Conservation (phyloP, 2,329 filamentous ascomycete species). For the Epichloe amarillans region DNA sequence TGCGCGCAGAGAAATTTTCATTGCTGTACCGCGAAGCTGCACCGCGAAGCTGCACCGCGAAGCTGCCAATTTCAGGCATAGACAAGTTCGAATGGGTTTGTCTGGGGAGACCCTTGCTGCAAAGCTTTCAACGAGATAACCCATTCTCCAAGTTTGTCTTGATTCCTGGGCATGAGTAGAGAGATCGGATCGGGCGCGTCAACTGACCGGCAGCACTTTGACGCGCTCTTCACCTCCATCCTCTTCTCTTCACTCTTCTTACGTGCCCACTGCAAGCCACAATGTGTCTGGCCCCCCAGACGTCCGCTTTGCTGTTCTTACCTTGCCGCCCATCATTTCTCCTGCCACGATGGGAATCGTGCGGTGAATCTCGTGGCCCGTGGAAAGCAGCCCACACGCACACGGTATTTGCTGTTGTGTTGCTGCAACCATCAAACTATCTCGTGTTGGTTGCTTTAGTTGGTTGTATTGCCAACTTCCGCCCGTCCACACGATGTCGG, state of each 20-base stretch:
- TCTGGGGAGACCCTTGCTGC: neutral
- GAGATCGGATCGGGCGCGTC: neutral
- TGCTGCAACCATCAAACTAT: neutral
- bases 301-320: neutral
- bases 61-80: neutral
- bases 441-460: neutral
- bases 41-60: neutral
- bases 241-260: neutral
- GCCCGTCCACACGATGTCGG: neutral
- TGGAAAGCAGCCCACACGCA: neutral
- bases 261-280: conserved; percentile 1
- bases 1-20: neutral
- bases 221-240: neutral
- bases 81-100: neutral
- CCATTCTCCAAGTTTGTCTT: neutral
- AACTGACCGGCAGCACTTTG: neutral
- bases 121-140: neutral
- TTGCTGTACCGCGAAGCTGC: neutral
- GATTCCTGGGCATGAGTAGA: neutral
- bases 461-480: neutral
- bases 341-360: neutral
- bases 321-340: neutral
- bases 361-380: neutral
- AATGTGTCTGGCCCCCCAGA: neutral
- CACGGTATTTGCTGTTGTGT: neutral